These are phyloP conservation scores for Phoma herbarum DNA, from an alignment of 2,329 filamentous ascomycete species.

Conservation along the genomic window DNA sequence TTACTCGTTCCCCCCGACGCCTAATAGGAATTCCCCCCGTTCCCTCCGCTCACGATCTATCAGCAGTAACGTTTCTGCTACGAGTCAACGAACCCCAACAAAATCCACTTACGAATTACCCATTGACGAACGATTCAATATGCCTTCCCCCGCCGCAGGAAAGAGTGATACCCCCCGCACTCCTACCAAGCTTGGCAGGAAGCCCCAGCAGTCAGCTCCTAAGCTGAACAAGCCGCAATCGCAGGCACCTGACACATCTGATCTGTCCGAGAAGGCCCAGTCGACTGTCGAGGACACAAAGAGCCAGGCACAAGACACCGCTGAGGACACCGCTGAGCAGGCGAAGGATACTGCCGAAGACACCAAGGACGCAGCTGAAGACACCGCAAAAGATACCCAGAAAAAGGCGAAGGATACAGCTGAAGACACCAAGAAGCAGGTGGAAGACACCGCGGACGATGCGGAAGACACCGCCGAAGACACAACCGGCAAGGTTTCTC, in stretches of 20 bases:
- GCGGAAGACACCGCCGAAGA: constrained; percentile 55
- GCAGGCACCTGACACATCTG: constrained; percentile 46
- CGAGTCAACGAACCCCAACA: constrained; percentile 43
- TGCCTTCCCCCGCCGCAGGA: constrained; percentile 62
- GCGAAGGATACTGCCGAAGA: constrained; percentile 47
- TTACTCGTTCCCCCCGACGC: constrained; percentile 62
- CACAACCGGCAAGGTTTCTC: constrained; percentile 57
- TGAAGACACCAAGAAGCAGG: constrained; percentile 56
- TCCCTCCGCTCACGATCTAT: constrained; percentile 51
- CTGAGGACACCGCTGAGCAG: constrained; percentile 46
- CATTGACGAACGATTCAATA: constrained; percentile 43
- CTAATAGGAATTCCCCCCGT: constrained; percentile 54
- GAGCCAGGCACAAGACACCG: constrained; percentile 49
- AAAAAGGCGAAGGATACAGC: constrained; percentile 59
- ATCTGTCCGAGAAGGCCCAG: constrained; percentile 45
- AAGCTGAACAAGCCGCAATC: constrained; percentile 54
- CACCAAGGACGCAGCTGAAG: constrained; percentile 48
- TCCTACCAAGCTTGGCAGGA: constrained; percentile 60
- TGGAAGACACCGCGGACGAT: constrained; percentile 54
- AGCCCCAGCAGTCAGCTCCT: constrained; percentile 52
- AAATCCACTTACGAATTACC: constrained; percentile 43
- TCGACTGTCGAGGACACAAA: constrained; percentile 44
- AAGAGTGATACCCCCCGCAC: constrained; percentile 60
- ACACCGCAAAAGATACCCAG: constrained; percentile 49
- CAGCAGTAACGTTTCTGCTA: constrained; percentile 48